A percentile compares a stretch with the other conserved stretches of the same genome.
Evolutionary conservation across 108 stramenopile genomes (phyloP).

Genomic region (Licmophora abbreviata): DNA sequence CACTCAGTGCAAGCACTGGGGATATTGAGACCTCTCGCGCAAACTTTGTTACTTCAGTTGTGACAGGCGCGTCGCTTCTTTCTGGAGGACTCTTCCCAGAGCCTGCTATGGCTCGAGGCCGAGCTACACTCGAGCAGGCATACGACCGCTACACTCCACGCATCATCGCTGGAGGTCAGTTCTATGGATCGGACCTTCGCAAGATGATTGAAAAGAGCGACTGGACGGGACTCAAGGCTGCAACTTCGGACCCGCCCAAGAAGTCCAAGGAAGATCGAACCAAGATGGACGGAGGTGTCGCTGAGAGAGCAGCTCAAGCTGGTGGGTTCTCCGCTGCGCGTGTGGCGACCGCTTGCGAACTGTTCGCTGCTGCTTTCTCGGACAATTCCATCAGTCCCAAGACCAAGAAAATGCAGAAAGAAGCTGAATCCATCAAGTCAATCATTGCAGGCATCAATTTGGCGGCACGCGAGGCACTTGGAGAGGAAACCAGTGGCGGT

Average conservation of each 20-base stretch:
- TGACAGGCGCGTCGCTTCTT: neutral
- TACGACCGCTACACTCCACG: constrained; percentile 71
- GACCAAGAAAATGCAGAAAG: constrained; percentile 66
- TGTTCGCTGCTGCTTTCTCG: constrained; percentile 74
- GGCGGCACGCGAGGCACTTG: constrained; percentile 45
- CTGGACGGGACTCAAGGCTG: constrained; percentile 45
- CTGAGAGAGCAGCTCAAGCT: constrained; percentile 65
- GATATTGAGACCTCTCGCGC: neutral
- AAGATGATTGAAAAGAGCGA: constrained; percentile 47
- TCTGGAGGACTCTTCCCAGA: constrained; percentile 8
- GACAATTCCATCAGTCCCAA: constrained; percentile 61
- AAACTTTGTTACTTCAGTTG: neutral
- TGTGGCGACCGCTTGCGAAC: constrained; percentile 54
- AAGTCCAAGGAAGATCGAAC: constrained; percentile 63
- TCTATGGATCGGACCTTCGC: constrained; percentile 46
- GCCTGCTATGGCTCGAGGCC: constrained; percentile 52
- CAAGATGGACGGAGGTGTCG: constrained; percentile 63
- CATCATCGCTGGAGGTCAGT: constrained; percentile 68
- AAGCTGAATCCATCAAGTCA: constrained; percentile 41
- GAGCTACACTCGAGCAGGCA: constrained; percentile 66
- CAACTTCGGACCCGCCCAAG: constrained; percentile 61
- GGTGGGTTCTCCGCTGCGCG: constrained; percentile 70
- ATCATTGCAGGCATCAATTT: constrained; percentile 45
- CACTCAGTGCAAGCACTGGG: too few species aligned
- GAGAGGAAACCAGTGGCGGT: constrained; percentile 61